Conservation (phyloP, 257 asterid genomes). For the Fraxinus cuspidata region DNA sequence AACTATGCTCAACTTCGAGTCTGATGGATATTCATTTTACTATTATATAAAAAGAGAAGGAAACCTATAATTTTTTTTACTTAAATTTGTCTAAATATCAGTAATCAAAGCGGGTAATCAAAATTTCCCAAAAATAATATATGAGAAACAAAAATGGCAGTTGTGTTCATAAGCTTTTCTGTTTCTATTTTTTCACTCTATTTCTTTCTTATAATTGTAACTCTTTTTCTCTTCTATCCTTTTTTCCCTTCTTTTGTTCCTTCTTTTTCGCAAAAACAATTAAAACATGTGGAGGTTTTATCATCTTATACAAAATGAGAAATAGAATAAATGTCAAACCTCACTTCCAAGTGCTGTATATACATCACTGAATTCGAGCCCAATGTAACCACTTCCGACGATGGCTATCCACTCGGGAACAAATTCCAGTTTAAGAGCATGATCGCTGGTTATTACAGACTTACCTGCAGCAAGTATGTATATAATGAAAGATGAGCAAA, state of each 20-base stretch:
- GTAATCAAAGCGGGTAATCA: neutral
- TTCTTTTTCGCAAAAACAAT: neutral
- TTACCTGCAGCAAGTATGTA: conserved; percentile 57
- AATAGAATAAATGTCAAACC: conserved; percentile 51
- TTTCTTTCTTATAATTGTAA: neutral
- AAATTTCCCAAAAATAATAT: neutral
- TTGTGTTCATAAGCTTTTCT: neutral
- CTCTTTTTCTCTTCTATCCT: neutral
- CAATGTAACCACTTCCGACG: conserved; percentile 96
- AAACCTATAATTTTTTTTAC: neutral
- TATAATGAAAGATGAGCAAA: conserved; percentile 11
- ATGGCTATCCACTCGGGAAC: conserved; percentile 97
- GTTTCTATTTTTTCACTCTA: neutral
- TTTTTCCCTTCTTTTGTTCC: no score
- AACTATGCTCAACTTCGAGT: conserved; percentile 38
- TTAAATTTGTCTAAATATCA: neutral
- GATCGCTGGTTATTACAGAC: conserved; percentile 92
- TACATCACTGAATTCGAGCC: conserved; percentile 96
- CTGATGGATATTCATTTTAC: conserved; percentile 13
- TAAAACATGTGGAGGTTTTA: no score
- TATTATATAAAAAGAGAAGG: conserved; percentile 3
- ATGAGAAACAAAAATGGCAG: neutral
- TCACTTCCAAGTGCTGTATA: conserved; percentile 98
- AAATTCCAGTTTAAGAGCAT: conserved; percentile 85
- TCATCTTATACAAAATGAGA: no score